These are phyloP conservation scores for Plenodomus biglobosus DNA, from an alignment of 2,329 filamentous ascomycete species.

Conservation along the genomic window DNA sequence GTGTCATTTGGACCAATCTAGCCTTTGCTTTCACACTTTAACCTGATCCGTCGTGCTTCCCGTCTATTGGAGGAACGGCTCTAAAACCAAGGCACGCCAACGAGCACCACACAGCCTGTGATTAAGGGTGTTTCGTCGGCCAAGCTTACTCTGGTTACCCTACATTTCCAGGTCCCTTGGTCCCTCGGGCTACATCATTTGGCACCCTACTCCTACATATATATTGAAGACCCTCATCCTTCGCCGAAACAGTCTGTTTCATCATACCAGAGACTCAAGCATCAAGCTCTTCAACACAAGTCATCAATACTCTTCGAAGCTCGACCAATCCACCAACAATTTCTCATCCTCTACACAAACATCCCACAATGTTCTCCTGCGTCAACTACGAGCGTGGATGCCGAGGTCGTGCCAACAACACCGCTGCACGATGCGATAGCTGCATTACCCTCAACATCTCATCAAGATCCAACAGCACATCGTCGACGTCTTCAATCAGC, in stretches of 20 bases:
- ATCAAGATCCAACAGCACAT: constrained; percentile 33
- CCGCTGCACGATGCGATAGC: constrained; percentile 42
- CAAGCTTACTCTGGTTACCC: not conserved
- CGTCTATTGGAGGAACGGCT: not conserved
- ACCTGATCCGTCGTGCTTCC: not conserved
- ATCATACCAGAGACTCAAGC: not conserved
- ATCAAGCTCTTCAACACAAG: not conserved
- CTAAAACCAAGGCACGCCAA: not conserved
- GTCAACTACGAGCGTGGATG: constrained; percentile 50
- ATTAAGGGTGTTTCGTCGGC: not conserved
- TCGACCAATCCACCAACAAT: not conserved
- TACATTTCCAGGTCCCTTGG: not conserved
- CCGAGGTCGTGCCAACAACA: constrained; percentile 46
- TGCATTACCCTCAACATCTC: constrained; percentile 47
- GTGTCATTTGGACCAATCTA: not conserved
- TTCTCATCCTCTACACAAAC: constrained; percentile 2
- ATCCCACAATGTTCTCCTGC: constrained; percentile 46
- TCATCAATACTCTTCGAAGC: not conserved
- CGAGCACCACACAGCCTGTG: not conserved
- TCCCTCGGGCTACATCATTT: not conserved
- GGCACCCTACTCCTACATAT: not conserved
- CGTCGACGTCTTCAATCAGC: constrained; percentile 35
- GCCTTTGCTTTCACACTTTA: not conserved
- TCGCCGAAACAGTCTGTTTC: not conserved
- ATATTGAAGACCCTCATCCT: not conserved